These are phyloP conservation scores for Pedinophyceae sp. DNA, from an alignment of 139 green algal species.

Conservation along the genomic window DNA sequence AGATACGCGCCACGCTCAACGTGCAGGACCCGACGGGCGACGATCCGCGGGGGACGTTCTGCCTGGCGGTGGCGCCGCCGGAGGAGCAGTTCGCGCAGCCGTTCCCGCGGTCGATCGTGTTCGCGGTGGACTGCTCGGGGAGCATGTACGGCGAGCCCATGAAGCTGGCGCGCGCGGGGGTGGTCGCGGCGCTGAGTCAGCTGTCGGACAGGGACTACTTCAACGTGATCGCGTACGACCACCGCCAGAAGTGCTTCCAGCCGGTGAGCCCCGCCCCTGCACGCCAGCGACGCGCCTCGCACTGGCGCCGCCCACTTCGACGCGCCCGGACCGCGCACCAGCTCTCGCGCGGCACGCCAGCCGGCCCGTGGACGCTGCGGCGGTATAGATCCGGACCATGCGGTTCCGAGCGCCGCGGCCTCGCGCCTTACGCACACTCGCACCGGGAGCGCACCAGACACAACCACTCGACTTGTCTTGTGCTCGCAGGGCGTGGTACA, in stretches of 20 bases:
- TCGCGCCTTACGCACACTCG: no score
- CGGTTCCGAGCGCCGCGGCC: no score
- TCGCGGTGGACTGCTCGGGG: conserved; percentile 33
- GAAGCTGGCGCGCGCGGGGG: conserved; percentile 15
- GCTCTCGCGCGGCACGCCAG: no score
- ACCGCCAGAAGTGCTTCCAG: conserved; percentile 33
- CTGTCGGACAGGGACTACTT: conserved; percentile 26
- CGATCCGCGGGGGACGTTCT: conserved; percentile 16
- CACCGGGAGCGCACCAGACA: no score
- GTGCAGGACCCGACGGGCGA: conserved; percentile 9
- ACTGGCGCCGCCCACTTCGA: no score
- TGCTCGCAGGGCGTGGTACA: conserved; percentile 6
- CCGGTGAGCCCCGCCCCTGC: no score
- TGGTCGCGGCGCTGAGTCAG: conserved; percentile 14
- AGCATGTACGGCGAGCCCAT: conserved; percentile 30
- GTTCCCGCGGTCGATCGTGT: conserved; percentile 33
- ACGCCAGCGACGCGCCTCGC: no score
- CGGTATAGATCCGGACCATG: no score
- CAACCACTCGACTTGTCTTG: no score
- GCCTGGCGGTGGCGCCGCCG: conserved; percentile 19
- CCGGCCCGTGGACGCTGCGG: no score
- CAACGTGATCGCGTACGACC: conserved; percentile 37
- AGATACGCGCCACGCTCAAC: conserved; percentile 23
- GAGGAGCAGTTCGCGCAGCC: conserved; percentile 12
- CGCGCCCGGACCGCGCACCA: no score